These are phyloP conservation scores for Myxozyma nipponensis DNA, from an alignment of 805 yeast species.

Conservation along the genomic window DNA sequence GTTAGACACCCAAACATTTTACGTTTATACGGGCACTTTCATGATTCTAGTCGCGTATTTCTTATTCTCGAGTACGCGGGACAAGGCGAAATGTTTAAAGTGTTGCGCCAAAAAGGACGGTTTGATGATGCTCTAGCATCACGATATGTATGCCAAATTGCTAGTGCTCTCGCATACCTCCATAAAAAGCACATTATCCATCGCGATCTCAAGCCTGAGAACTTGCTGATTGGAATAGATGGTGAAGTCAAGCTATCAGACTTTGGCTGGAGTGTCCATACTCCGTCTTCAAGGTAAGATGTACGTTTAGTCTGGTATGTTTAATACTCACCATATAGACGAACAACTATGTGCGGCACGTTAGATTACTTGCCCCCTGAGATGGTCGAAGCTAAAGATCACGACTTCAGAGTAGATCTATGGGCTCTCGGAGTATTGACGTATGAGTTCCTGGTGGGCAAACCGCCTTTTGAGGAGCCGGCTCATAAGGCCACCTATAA, in stretches of 20 bases:
- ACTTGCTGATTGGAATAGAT: conserved; percentile 71
- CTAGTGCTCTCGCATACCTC: conserved; percentile 70
- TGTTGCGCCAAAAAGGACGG: conserved; percentile 59
- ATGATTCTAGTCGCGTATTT: conserved; percentile 75
- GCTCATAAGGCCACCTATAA: conserved; percentile 69
- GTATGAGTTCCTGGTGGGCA: conserved; percentile 81
- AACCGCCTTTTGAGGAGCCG: conserved; percentile 90
- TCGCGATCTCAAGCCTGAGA: conserved; percentile 92
- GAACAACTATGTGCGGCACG: conserved; percentile 91
- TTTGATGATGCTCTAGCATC: conserved; percentile 74
- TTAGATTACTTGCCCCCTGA: conserved; percentile 94
- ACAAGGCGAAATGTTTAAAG: conserved; percentile 80
- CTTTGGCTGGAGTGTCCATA: conserved; percentile 92
- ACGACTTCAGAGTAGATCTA: conserved; percentile 73
- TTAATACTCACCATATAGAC: conserved; percentile 33
- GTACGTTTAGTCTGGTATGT: background rate
- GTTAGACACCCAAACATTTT: conserved; percentile 69
- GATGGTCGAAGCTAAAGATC: conserved; percentile 78
- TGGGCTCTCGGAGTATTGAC: conserved; percentile 91
- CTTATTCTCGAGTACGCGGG: conserved; percentile 79
- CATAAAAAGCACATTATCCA: conserved; percentile 81
- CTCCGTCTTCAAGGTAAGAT: conserved; percentile 43
- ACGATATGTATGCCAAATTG: conserved; percentile 74
- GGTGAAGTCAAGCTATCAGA: conserved; percentile 82
- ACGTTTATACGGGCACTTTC: conserved; percentile 80